Conservation (phyloP, 169 alveolate genomes). For the Miamiensis avidus region DNA sequence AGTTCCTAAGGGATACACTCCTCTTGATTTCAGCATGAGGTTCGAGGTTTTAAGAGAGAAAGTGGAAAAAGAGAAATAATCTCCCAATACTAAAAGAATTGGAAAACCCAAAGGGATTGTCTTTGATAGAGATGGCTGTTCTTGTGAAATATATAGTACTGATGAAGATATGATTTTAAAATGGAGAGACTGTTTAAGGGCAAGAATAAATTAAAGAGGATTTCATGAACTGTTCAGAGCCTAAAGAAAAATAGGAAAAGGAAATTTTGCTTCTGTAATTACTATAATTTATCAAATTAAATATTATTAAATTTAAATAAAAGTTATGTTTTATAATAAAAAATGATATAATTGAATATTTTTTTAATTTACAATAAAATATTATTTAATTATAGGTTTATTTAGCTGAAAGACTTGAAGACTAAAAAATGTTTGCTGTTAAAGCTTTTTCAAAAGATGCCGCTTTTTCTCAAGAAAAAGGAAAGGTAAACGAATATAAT, state of each 20-base stretch:
- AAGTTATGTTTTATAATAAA: background rate
- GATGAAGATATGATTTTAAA: conserved; percentile 11
- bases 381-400: conserved; percentile 17
- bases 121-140: conserved; percentile 4
- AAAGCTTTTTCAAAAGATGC: conserved; percentile 51
- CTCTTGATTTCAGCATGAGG: background rate
- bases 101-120: conserved; percentile 27
- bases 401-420: conserved; percentile 52
- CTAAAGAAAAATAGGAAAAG: conserved; percentile 46
- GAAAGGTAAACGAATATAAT: conserved; percentile 24
- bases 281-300: background rate
- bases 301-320: background rate
- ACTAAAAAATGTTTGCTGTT: conserved; percentile 42
- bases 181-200: conserved; percentile 46
- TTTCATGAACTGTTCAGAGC: conserved; percentile 45
- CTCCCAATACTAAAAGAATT: background rate
- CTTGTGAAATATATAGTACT: conserved; percentile 4
- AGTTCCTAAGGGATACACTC: background rate
- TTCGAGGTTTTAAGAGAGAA: conserved; percentile 22
- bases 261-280: conserved; percentile 50
- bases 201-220: conserved; percentile 37
- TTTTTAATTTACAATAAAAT: too few species aligned
- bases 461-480: conserved; percentile 43
- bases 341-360: too few species aligned
- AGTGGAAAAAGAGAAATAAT: background rate